A percentile compares a stretch with the other conserved stretches of the same genome.
Conservation (phyloP, 306 rosid species). For the Aeschynomene evenia region DNA sequence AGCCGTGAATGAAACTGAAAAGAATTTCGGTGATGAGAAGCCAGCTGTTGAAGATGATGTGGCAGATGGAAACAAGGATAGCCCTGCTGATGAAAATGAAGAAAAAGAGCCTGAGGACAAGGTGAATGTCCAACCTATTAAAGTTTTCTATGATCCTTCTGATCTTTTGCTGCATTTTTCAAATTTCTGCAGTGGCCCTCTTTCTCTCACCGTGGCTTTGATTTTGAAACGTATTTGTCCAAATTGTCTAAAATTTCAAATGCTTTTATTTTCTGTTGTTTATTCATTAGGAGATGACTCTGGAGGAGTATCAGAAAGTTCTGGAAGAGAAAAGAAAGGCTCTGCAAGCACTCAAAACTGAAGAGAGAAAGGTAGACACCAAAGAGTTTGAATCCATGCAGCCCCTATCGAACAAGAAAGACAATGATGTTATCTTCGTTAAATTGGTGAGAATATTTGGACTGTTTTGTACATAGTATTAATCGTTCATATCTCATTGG, state of each 20-base stretch:
- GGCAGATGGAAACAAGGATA: conserved; percentile 70
- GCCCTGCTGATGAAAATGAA: conserved; percentile 54
- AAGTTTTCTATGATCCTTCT: not conserved
- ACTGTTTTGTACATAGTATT: not conserved
- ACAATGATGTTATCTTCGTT: conserved; percentile 67
- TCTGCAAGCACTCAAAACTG: conserved; percentile 58
- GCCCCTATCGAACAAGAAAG: conserved; percentile 76
- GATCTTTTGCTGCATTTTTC: not conserved
- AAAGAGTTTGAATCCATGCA: conserved; percentile 81
- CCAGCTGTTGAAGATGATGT: conserved; percentile 52
- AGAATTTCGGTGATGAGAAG: conserved; percentile 68
- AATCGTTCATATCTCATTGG: not conserved
- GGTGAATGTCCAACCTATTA: conserved; percentile 40
- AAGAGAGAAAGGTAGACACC: conserved; percentile 74
- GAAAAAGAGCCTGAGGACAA: conserved; percentile 88
- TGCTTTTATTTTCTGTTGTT: not conserved
- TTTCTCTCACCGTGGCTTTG: no score
- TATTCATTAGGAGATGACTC: conserved; percentile 77
- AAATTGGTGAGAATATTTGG: conserved; percentile 58
- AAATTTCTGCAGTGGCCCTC: not conserved
- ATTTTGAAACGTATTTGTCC: not conserved
- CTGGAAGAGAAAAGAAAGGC: conserved; percentile 88
- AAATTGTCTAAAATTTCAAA: not conserved
- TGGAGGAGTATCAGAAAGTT: conserved; percentile 87
- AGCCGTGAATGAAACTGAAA: conserved; percentile 58